Conservation (phyloP, 192 early-diverging fungal species). For the Backusella tuberculispora region DNA sequence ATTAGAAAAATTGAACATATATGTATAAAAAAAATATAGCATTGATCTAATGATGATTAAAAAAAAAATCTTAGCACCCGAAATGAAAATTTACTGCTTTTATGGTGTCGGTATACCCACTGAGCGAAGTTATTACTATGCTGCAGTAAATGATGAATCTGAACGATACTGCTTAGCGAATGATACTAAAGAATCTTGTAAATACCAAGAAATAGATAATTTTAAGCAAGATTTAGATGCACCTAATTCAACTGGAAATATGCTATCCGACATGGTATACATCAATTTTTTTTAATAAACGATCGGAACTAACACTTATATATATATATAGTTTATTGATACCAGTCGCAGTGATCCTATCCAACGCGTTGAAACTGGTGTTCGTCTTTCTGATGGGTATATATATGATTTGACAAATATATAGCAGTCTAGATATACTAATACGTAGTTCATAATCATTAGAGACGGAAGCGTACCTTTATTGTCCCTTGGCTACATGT, state of each 20-base stretch:
- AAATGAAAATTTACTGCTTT: conserved; percentile 80
- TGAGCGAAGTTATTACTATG: conserved; percentile 85
- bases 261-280: background rate
- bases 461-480: conserved; percentile 91
- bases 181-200: background rate
- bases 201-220: background rate
- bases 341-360: conserved; percentile 58
- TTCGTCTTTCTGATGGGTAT: conserved; percentile 70
- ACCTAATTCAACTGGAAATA: background rate
- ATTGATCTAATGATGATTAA: background rate
- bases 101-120: conserved; percentile 84
- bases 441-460: background rate
- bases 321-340: conserved; percentile 51
- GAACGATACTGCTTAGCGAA: background rate
- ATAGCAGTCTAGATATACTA: background rate
- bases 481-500: conserved; percentile 88
- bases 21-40: background rate
- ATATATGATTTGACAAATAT: background rate
- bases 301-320: background rate
- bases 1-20: background rate
- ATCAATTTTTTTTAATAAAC: background rate
- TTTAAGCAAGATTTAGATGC: background rate
- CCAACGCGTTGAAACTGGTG: conserved; percentile 69
- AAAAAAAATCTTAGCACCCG: conserved; percentile 53
- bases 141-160: conserved; percentile 38